Base-by-base conservation (phyloP, 257 asterid genomes). In the Henckelia pumila region DNA sequence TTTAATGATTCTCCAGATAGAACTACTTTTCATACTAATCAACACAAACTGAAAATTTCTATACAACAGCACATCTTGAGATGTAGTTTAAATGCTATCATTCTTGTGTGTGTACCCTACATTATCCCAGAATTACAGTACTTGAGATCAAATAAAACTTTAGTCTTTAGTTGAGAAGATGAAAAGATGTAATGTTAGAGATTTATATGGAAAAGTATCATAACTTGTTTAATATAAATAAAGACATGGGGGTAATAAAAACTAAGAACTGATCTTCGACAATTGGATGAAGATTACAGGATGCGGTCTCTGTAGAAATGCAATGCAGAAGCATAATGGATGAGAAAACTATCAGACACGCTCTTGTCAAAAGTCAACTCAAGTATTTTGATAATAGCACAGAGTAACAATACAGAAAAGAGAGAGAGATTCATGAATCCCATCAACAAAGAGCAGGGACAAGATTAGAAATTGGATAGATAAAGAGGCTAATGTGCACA, bases 41-140 rank as follows among this genome's bases (percentile, higher is more conserved):
- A 10, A 59, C 64, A 58, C 56, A 25, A 44, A 66, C 11, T 55
- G 71, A 73, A 61, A 49, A 56, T 44, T 58, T 14, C 16, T 25
- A 35, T 25, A 21, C 56, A n/a, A 49, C 30, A 25, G 21, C 9
- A 16, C 47, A 59, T 24, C 24, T 23, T 14, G 37, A 9, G 40
- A 35, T 24, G 50, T 40, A 22, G 50, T 40, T 40, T 10, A 40
- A 40, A 40, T 40, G n/a, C n/a, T 10, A 37, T 37, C 40, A 2
- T 37, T 37, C 4, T 37, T 40, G 11, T 35, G 44, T 29, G 47
- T 30, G 8, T 29, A 14, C 40, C 50, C 11, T 30, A 19, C 26
- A 32, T 61, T 32, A 33, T 23, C 65, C 24, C 40, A 29, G 11
- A 19, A 30, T n/a, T 17, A 19, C 8, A 32, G 29, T 2, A 35